Evolutionary conservation across 345 rosid genomes (phyloP).

Genomic region (Capsella bursapastoris): DNA sequence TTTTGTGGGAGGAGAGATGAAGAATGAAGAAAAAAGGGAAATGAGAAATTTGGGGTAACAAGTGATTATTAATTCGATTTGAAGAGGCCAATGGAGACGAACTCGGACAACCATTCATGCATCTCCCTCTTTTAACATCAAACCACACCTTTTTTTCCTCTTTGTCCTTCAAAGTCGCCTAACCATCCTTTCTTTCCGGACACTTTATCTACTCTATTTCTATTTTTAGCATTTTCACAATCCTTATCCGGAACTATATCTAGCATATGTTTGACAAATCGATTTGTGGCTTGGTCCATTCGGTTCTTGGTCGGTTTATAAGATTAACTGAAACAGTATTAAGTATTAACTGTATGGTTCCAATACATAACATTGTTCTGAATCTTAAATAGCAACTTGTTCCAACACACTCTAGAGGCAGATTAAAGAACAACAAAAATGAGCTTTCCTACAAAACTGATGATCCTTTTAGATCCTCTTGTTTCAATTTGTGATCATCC

Average conservation of each 20-base stretch:
- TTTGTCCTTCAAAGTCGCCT: conserved; percentile 34
- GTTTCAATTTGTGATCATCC: conserved; percentile 43
- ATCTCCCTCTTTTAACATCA: neutral
- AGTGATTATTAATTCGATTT: conserved; percentile 59
- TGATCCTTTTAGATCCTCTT: conserved; percentile 23
- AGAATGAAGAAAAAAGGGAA: conserved; percentile 46
- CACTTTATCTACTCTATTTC: conserved; percentile 8
- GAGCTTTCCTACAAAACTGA: conserved; percentile 35
- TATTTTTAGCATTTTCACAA: conserved; percentile 30
- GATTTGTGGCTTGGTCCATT: neutral
- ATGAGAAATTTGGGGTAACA: conserved; percentile 31
- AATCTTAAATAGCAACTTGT: conserved; percentile 5
- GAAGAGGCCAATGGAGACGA: conserved; percentile 47
- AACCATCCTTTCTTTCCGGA: conserved; percentile 30
- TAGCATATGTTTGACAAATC: neutral
- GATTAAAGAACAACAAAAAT: neutral
- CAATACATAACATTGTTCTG: conserved; percentile 21
- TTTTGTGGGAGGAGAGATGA: conserved; percentile 44
- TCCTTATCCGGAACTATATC: conserved; percentile 17
- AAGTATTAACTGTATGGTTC: conserved; percentile 7
- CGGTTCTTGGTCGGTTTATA: conserved; percentile 8
- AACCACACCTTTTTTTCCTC: conserved; percentile 32
- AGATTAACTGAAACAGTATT: neutral
- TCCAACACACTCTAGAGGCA: conserved; percentile 11
- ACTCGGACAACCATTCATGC: conserved; percentile 46